phyloP scores from a whole-genome alignment of 2,329 filamentous ascomycete genomes.

The Ophiostoma australiae region DNA sequence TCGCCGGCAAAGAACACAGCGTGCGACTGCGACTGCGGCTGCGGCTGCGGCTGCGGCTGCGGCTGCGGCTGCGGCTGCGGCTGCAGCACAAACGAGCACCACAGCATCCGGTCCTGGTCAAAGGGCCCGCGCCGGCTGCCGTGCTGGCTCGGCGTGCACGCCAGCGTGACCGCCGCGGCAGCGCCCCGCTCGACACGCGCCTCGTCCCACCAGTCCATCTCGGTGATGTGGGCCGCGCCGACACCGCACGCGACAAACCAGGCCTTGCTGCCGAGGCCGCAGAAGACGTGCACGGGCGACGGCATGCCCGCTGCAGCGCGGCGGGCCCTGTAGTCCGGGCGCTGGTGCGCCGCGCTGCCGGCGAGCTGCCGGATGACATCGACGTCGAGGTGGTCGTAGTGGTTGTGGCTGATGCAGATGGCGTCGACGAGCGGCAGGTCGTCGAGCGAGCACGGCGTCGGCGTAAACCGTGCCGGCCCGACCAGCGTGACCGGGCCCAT shows the following conservation, averaged over 20 bases:
- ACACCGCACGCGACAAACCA: neutral
- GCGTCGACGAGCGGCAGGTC: conserved; percentile 49
- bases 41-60: too few species aligned
- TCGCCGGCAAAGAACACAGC: neutral
- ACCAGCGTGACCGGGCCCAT: conserved; percentile 8
- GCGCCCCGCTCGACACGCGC: neutral
- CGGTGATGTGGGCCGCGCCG: neutral
- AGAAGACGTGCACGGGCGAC: conserved; percentile 1
- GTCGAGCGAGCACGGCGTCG: conserved; percentile 44
- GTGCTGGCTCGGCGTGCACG: conserved; percentile 67
- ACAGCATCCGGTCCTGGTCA: conserved; percentile 59
- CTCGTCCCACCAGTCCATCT: conserved; percentile 7
- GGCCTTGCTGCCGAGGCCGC: conserved; percentile 5
- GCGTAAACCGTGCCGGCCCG: conserved; percentile 49
- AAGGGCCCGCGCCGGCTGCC: conserved; percentile 53
- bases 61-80: too few species aligned
- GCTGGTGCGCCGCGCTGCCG: conserved; percentile 32
- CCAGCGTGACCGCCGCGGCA: conserved; percentile 50
- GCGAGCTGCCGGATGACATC: conserved; percentile 52
- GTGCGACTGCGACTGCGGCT: neutral
- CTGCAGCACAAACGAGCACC: conserved; percentile 64
- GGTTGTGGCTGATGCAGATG: conserved; percentile 50
- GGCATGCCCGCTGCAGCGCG: neutral
- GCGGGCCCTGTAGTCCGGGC: neutral
- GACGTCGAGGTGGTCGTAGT: conserved; percentile 52